Percentiles rank a stretch among this genome's conserved stretches.
Conservation (phyloP, 2,329 filamentous ascomycete species). For the Hysterium pulicare region DNA sequence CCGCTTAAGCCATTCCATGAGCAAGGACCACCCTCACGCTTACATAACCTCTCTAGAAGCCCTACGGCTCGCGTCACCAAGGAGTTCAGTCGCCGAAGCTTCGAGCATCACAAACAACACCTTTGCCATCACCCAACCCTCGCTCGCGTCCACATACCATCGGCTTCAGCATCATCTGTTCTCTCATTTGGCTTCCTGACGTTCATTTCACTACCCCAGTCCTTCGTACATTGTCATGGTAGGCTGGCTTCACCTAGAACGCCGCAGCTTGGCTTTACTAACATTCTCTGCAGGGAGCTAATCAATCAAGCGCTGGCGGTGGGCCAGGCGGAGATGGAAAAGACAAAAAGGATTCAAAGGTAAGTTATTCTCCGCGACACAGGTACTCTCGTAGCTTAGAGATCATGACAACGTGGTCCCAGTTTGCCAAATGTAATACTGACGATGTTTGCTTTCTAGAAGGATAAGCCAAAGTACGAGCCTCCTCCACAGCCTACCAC, state of each 20-base stretch:
- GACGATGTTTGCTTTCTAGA: conserved; percentile 52
- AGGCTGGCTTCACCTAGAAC: conserved; percentile 21
- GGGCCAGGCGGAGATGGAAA: conserved; percentile 70
- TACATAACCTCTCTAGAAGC: too few relatives aligned
- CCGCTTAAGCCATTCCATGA: too few relatives aligned
- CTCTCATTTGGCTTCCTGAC: not conserved
- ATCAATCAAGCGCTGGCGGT: conserved; percentile 81
- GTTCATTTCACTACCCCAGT: not conserved
- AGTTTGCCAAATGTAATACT: conserved; percentile 12
- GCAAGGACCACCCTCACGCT: too few relatives aligned
- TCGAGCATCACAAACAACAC: conserved; percentile 1
- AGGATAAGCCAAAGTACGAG: conserved; percentile 99
- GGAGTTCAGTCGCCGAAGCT: too few relatives aligned
- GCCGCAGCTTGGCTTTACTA: too few relatives aligned
- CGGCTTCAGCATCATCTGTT: not conserved
- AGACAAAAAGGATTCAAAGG: conserved; percentile 78
- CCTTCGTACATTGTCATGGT: conserved; percentile 26
- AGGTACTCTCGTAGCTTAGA: too few relatives aligned
- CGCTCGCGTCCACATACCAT: not conserved
- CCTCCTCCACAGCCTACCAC: conserved; percentile 95
- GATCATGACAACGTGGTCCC: too few relatives aligned
- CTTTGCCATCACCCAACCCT: not conserved
- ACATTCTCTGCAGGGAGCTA: conserved; percentile 61
- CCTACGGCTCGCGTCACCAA: conserved; percentile 1
- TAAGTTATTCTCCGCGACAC: conserved; percentile 15